Evolutionary conservation across 2,329 filamentous ascomycete species (phyloP), one percentile per base, ranked within the genome.

Genomic region (Pseudogymnoascus pannorum): DNA sequence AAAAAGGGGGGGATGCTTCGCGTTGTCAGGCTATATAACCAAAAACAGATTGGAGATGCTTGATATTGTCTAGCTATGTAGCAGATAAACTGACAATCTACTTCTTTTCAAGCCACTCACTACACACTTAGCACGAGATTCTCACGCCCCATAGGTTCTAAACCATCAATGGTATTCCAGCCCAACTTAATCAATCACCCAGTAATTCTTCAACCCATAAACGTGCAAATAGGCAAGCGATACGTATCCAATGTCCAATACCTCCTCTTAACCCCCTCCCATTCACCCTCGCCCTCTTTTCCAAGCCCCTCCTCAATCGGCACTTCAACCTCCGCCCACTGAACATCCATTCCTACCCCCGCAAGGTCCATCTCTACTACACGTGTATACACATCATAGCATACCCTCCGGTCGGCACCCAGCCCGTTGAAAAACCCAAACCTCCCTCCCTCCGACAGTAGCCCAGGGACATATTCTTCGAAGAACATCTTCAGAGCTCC

Each of bases 361-460:
- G 88, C 85, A 20, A 95, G 79, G 75, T 97, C 92, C 80, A 96
- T 87, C 75, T 97, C 93, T 1, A 91, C 88, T 2, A 97, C 91
- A 73, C 89, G 91, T 60, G 87, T 89, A 75, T 97, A 97, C 22
- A 99, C 92, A 76, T 97, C 94, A 75, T 97, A 97, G 75, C 91
- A 96, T 64, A 97, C 87, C 73, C 87, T 87, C 51, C 94, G 81
- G 75, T 99, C 94, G 2, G 94, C 94, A 0, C 94, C 94, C 62
- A 97, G 85, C 0, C 94, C 92, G 70, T 95, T 92, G 72, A 96
- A 91, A 75, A 93, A 95, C 66, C 92, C 87, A 72, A 95, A 96
- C 7, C 87, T 82, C 63, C 92, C 89, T 3, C 82, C 75, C 20
- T 81, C 78, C 66, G 89, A 87, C 51, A 99, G 77, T 60, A 97